phyloP scores from a whole-genome alignment of 2,329 filamentous ascomycete genomes.

The Colletotrichum euphorbiae region DNA sequence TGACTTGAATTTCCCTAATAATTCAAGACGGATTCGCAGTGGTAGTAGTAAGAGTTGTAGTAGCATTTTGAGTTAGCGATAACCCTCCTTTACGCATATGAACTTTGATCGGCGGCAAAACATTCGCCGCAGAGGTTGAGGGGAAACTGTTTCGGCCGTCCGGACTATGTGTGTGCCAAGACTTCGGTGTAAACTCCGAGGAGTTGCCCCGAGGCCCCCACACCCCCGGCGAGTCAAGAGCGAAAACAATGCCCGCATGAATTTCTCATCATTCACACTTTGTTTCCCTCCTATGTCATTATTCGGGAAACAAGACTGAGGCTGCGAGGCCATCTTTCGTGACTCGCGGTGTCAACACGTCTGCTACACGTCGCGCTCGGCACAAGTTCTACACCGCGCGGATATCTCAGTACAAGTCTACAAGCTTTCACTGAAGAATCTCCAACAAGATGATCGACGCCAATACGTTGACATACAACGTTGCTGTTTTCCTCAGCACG shows the following conservation, averaged over 20 bases:
- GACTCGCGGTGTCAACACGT: no score
- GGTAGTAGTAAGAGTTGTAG: no score
- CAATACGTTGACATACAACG: conserved; percentile 44
- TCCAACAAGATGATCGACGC: conserved; percentile 5
- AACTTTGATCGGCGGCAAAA: neutral
- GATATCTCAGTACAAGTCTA: no score
- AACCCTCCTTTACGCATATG: no score
- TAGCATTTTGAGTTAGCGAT: no score
- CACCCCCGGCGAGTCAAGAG: conserved; percentile 3
- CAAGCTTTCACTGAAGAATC: neutral
- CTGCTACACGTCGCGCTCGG: no score
- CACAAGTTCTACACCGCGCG: no score
- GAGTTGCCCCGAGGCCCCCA: conserved; percentile 1
- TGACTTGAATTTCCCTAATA: no score
- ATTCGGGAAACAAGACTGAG: no score
- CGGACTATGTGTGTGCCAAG: neutral
- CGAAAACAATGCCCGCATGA: neutral
- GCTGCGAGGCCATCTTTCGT: no score
- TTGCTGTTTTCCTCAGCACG: conserved; percentile 55
- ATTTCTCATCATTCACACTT: neutral
- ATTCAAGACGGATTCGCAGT: no score
- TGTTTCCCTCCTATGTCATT: no score
- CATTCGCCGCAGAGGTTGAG: neutral
- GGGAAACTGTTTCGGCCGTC: neutral
- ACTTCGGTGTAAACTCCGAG: conserved; percentile 9